These are phyloP conservation scores for Chlamydomonas sphaeroides DNA, from an alignment of 139 green algal genomes.

Conservation along the genomic window DNA sequence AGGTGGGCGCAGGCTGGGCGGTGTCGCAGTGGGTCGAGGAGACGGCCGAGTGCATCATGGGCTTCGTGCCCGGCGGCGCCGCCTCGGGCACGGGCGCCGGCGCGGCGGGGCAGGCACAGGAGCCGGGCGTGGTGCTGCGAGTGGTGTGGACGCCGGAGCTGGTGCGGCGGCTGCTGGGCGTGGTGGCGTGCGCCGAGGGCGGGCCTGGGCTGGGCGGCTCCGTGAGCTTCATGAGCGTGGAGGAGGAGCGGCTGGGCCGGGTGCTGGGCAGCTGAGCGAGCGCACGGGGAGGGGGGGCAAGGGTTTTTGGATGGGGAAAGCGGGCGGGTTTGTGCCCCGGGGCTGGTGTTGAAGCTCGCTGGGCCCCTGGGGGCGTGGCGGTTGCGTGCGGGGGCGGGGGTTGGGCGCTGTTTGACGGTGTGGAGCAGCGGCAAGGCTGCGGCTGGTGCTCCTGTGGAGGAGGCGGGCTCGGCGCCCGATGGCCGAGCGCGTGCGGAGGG, in stretches of 20 bases:
- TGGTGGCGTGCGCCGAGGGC: conserved; percentile 16
- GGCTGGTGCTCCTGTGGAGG: too few relatives aligned
- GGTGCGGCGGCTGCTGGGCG: conserved; percentile 29
- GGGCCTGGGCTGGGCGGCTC: not conserved
- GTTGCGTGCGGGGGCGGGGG: too few relatives aligned
- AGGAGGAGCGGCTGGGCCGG: conserved; percentile 32
- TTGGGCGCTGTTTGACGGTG: too few relatives aligned
- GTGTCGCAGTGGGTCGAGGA: conserved; percentile 37
- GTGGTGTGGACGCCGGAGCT: conserved; percentile 41
- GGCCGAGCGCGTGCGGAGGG: too few relatives aligned
- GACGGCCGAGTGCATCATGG: conserved; percentile 35
- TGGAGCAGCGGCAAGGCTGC: too few relatives aligned
- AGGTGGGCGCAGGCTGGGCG: conserved; percentile 7
- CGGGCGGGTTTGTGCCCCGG: too few relatives aligned
- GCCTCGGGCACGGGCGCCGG: not conserved
- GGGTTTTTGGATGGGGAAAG: too few relatives aligned
- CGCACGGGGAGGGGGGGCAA: not conserved
- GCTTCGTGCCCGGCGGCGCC: conserved; percentile 5
- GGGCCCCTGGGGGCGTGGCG: too few relatives aligned
- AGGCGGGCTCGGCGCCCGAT: too few relatives aligned
- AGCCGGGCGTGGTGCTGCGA: conserved; percentile 1
- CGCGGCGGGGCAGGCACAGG: not conserved
- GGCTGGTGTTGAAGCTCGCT: not conserved
- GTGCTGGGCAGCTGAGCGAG: conserved; percentile 26
- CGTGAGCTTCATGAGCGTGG: conserved; percentile 32